Percentiles rank a stretch among this genome's conserved stretches.
These are phyloP conservation scores for Phyllosticta citriasiana DNA, from an alignment of 2,329 filamentous ascomycete genomes.

Conservation along the genomic window DNA sequence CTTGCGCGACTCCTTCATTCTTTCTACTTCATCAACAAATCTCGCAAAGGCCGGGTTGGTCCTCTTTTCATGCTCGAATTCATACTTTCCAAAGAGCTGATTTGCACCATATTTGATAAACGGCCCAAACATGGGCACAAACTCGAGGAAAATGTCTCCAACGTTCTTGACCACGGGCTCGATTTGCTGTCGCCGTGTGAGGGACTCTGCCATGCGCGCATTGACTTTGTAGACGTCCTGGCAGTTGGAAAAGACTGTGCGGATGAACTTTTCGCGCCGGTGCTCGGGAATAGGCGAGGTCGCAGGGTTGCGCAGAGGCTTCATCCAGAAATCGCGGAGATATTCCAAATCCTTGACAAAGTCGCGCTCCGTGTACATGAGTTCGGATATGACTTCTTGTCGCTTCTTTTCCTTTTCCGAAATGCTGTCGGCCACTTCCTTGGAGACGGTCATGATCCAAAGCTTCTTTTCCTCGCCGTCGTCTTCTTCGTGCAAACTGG, in stretches of 20 bases:
- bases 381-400: conserved; percentile 94
- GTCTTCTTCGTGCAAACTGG: conserved; percentile 74
- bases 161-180: conserved; percentile 79
- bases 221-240: conserved; percentile 92
- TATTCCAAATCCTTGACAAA: conserved; percentile 99
- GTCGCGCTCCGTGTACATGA: conserved; percentile 97
- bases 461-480: conserved; percentile 93
- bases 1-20: conserved; percentile 92
- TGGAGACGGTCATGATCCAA: conserved; percentile 97
- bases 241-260: conserved; percentile 91
- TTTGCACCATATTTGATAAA: conserved; percentile 96
- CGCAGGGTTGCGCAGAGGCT: conserved; percentile 61
- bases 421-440: conserved; percentile 84
- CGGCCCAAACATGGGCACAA: conserved; percentile 82
- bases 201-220: conserved; percentile 72
- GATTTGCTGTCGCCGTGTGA: conserved; percentile 86
- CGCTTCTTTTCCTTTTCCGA: conserved; percentile 91
- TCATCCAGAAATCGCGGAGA: conserved; percentile 95
- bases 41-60: conserved; percentile 75
- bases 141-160: conserved; percentile 90
- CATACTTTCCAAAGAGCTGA: conserved; percentile 92
- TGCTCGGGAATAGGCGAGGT: conserved; percentile 81
- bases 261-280: conserved; percentile 80
- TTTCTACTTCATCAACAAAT: conserved; percentile 93
- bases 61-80: conserved; percentile 92